phyloP scores from a whole-genome alignment of 345 rosid genomes.

The Kandelia obovata region DNA sequence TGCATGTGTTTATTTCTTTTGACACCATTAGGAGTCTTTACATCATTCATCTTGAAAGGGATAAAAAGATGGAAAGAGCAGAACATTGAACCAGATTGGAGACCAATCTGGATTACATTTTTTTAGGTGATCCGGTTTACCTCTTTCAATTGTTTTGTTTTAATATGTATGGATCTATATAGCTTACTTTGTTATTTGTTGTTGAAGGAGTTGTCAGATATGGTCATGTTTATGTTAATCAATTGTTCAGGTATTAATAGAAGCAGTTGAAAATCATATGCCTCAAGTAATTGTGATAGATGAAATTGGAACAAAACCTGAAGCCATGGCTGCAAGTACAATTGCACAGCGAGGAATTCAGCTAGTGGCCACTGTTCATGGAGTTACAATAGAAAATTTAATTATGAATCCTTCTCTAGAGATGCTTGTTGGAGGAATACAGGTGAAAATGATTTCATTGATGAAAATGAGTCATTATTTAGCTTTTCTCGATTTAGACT shows the following conservation, averaged over 20 bases:
- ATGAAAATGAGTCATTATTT: neutral
- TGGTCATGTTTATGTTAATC: conserved; percentile 10
- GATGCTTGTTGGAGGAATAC: conserved; percentile 89
- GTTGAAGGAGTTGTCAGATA: neutral
- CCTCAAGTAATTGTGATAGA: conserved; percentile 93
- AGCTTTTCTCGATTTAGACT: too few species aligned
- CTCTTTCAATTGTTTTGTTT: too few species aligned
- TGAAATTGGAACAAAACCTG: conserved; percentile 95
- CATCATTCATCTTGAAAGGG: too few species aligned
- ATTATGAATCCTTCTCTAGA: conserved; percentile 88
- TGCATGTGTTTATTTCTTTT: too few species aligned
- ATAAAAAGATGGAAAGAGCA: too few species aligned
- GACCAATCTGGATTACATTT: too few species aligned
- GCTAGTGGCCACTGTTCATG: conserved; percentile 93
- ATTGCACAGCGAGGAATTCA: conserved; percentile 96
- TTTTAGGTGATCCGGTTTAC: too few species aligned
- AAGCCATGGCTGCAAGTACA: conserved; percentile 91
- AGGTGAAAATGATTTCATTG: conserved; percentile 37
- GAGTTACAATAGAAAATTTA: conserved; percentile 75
- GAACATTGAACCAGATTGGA: too few species aligned
- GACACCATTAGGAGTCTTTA: too few species aligned
- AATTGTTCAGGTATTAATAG: conserved; percentile 64
- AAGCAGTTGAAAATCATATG: conserved; percentile 95
- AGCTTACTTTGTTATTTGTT: neutral
- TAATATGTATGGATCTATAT: too few species aligned